These are phyloP conservation scores for Phytophthora agathidicida DNA, from an alignment of 352 stramenopile species.

Conservation along the genomic window DNA sequence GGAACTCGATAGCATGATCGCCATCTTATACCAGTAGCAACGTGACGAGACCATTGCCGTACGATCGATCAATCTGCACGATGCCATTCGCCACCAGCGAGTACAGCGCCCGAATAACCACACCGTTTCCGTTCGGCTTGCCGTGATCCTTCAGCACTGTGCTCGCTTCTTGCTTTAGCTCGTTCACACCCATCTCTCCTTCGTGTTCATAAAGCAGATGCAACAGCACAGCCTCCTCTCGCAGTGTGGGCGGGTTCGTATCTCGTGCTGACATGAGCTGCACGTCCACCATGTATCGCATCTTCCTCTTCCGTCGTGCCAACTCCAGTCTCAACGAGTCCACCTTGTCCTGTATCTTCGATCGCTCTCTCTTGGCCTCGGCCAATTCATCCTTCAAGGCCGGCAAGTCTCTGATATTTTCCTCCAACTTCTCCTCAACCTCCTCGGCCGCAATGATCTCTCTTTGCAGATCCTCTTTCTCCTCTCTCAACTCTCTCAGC, in stretches of 20 bases:
- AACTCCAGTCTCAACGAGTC: constrained; percentile 51
- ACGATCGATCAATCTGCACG: constrained; percentile 74
- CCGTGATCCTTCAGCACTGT: constrained; percentile 47
- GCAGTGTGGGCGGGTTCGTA: constrained; percentile 50
- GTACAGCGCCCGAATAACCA: constrained; percentile 67
- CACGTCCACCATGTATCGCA: constrained; percentile 73
- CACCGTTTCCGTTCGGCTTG: constrained; percentile 47
- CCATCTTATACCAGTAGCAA: constrained; percentile 55
- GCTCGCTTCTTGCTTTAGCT: constrained; percentile 61
- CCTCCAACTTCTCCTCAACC: constrained; percentile 42
- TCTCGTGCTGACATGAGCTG: constrained; percentile 54
- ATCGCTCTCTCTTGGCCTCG: constrained; percentile 28
- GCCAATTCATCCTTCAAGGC: constrained; percentile 42
- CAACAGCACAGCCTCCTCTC: constrained; percentile 65
- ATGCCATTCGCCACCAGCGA: constrained; percentile 71
- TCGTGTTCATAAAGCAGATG: constrained; percentile 65
- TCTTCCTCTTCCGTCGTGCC: constrained; percentile 56
- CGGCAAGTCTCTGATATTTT: constrained; percentile 41
- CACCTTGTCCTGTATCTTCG: constrained; percentile 34
- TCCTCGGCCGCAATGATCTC: constrained; percentile 57
- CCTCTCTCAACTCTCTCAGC: constrained; percentile 39
- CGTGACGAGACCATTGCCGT: constrained; percentile 68
- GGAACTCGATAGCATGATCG: too few relatives aligned
- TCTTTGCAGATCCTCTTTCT: constrained; percentile 54
- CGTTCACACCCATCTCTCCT: constrained; percentile 69